phyloP scores from a whole-genome alignment of 441 rosid genomes.

The Pelargonium myrrhifolium region DNA sequence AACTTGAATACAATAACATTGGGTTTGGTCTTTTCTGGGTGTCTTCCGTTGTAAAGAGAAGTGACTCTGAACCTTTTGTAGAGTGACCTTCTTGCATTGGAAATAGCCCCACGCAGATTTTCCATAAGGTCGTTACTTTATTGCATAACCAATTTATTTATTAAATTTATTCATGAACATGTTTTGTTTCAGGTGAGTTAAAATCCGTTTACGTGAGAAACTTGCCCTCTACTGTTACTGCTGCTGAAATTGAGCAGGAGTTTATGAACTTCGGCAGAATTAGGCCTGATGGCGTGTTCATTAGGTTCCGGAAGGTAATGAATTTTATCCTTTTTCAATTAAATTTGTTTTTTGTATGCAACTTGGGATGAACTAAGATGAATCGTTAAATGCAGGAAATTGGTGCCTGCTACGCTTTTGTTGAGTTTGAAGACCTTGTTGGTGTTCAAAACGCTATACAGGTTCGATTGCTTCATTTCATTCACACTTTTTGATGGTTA shows the following conservation, averaged over 20 bases:
- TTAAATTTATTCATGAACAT: conserved; percentile 10
- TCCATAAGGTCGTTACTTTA: not conserved
- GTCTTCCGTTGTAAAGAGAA: no score
- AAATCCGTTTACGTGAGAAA: conserved; percentile 72
- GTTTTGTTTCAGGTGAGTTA: conserved; percentile 38
- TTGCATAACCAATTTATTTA: not conserved
- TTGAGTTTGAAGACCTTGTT: conserved; percentile 59
- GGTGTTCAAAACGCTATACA: conserved; percentile 63
- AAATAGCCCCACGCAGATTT: no score
- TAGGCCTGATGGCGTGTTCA: conserved; percentile 63
- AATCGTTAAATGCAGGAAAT: conserved; percentile 36
- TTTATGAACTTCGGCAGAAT: conserved; percentile 61
- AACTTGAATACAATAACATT: no score
- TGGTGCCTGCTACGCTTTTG: conserved; percentile 74
- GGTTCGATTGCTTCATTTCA: conserved; percentile 28
- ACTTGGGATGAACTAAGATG: conserved; percentile 16
- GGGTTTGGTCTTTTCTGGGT: no score
- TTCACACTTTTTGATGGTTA: not conserved
- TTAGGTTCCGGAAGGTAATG: conserved; percentile 56
- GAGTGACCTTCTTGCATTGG: not conserved
- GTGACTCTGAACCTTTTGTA: not conserved
- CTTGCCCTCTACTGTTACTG: conserved; percentile 52
- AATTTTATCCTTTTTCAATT: not conserved
- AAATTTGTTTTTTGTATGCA: not conserved
- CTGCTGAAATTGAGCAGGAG: conserved; percentile 60